These are phyloP conservation scores for Talaromyces albobiverticillius DNA, from an alignment of 2,329 filamentous ascomycete genomes.

Conservation along the genomic window DNA sequence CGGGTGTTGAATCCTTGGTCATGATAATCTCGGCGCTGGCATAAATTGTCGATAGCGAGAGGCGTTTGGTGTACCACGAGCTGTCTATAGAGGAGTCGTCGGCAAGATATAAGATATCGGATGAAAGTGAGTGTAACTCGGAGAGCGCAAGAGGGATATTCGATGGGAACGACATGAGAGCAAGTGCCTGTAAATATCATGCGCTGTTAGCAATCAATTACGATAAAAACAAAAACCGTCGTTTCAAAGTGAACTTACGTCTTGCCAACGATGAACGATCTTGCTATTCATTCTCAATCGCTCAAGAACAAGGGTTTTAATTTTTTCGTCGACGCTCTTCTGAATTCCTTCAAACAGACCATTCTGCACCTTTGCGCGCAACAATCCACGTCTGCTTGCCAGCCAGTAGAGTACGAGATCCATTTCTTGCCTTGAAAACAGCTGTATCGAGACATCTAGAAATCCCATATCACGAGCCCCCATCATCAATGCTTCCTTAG, in stretches of 20 bases:
- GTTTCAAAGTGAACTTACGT: constrained; percentile 55
- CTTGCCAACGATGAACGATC: constrained; percentile 78
- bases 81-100: constrained; percentile 79
- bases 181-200: constrained; percentile 64
- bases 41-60: constrained; percentile 63
- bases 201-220: constrained; percentile 15
- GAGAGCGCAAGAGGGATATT: constrained; percentile 72
- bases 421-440: constrained; percentile 77
- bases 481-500: constrained; percentile 65
- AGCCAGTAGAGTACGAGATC: constrained; percentile 63
- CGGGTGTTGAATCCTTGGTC: constrained; percentile 76
- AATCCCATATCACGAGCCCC: constrained; percentile 84
- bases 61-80: constrained; percentile 79
- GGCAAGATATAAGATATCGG: constrained; percentile 87
- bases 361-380: constrained; percentile 34
- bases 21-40: constrained; percentile 86
- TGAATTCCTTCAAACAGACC: constrained; percentile 25
- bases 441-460: constrained; percentile 77
- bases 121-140: constrained; percentile 78
- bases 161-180: constrained; percentile 80
- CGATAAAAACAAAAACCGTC: background rate
- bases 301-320: constrained; percentile 71
- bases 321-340: constrained; percentile 58
- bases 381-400: constrained; percentile 37
- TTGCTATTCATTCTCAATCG: constrained; percentile 71